Evolutionary conservation across 768 basidiomycete genomes (phyloP).

Genomic region (Tylopilus intermedius): DNA sequence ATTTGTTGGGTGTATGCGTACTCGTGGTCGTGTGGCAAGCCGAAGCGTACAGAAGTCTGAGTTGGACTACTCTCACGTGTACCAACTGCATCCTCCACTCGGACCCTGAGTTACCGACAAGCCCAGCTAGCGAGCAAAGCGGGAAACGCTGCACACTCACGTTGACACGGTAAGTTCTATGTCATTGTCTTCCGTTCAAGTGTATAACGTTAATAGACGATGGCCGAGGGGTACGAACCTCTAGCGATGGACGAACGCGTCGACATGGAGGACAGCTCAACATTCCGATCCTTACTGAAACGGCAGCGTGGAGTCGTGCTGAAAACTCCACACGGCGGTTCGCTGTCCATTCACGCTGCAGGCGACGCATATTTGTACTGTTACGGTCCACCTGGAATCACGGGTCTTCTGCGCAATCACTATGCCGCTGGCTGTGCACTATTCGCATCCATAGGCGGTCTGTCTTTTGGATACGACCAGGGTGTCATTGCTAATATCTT

Average conservation of each 20-base stretch:
- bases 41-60: no score
- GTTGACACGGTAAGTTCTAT: not conserved
- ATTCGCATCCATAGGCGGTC: constrained; percentile 72
- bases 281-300: constrained; percentile 17
- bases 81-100: not conserved
- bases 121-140: not conserved
- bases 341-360: constrained; percentile 18
- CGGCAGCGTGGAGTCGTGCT: constrained; percentile 17
- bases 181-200: not conserved
- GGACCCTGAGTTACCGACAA: not conserved
- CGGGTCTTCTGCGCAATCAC: constrained; percentile 59
- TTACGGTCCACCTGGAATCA: constrained; percentile 67
- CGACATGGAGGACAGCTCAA: constrained; percentile 9
- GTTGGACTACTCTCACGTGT: no score
- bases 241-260: constrained; percentile 10
- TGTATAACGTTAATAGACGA: constrained; percentile 7
- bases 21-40: not conserved
- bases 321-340: constrained; percentile 25
- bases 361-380: constrained; percentile 52
- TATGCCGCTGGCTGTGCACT: constrained; percentile 64
- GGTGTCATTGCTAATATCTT: constrained; percentile 84
- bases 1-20: not conserved
- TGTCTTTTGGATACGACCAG: constrained; percentile 81
- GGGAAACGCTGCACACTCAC: not conserved
- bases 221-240: constrained; percentile 13